Evolutionary conservation across 2,329 filamentous ascomycete genomes (phyloP), one percentile per base, ranked within the genome.

Genomic region (Mycosphaerella sp.): DNA sequence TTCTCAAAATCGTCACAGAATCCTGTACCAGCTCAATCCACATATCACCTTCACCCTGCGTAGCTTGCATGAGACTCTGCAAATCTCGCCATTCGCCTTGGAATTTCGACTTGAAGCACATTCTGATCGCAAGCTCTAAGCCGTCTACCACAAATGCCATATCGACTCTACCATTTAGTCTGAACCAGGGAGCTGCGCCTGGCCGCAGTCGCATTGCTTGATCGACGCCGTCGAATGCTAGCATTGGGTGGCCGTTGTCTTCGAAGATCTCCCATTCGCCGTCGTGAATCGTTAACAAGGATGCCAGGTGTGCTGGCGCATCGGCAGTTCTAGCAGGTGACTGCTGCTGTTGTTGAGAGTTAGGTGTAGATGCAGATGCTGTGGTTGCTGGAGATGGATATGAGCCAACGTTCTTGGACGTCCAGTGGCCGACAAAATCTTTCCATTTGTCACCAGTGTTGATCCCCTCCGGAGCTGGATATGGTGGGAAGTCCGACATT

Each of bases 121-220:
- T 35, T 37, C 51, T 45, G 14, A 59, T 27, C 16, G 50, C 54
- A 17, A 54, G 27, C 6, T 54, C 34, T 8, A 59, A 12, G 4
- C 56, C 56, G 4, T 51, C 43, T 4, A 55, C 51, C 16, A 52
- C 49, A n/a, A 54, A 53, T 6, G 50, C 49, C 21, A 41, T 27
- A 16, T 51, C 49, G 6, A n/a, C 25, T 2, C 30, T 35, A 7
- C 45, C 42, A 27, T 46, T 49, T 8, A 48, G 28, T 4, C 36
- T 18, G 4, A 32, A 14, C 41, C 49, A 50, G 3, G 45, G 43
- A 13, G 28, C 10, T 4, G 46, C 43, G 1, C 42, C 50, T 1
- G 32, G 41, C 13, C 17, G 27, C 16, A 56, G 14, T 21, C 50
- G 30, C 30, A 49, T 48, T 4, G 46, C 28, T 14, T 50, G 36